phyloP scores from a whole-genome alignment of 768 basidiomycete genomes.

The Baorangia bicolor region DNA sequence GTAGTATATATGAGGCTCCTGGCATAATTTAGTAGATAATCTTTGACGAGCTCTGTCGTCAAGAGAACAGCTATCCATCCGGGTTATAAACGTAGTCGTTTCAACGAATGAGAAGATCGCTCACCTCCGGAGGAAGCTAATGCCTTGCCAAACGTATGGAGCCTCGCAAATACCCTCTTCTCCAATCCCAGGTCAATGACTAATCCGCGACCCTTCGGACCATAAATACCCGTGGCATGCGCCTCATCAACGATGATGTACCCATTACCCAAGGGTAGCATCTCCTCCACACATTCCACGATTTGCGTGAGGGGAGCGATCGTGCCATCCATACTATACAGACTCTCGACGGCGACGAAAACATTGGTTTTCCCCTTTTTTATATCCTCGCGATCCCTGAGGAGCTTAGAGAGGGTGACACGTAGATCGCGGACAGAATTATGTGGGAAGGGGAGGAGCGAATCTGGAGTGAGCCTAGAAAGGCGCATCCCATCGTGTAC shows the following conservation, averaged over 20 bases:
- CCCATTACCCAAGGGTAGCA: slow-evolving; percentile 61
- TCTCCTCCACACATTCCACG: slow-evolving; percentile 56
- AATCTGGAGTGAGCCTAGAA: slow-evolving; percentile 42
- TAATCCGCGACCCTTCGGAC: slow-evolving; percentile 71
- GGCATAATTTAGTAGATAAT: slow-evolving; percentile 91
- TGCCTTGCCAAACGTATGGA: slow-evolving; percentile 95
- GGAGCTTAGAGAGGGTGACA: slow-evolving; percentile 41
- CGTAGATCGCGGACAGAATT: slow-evolving; percentile 61
- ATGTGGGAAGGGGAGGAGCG: slow-evolving; percentile 60
- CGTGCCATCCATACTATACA: slow-evolving; percentile 98
- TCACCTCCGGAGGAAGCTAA: slow-evolving; percentile 81
- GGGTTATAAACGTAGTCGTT: neutral
- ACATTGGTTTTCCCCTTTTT: slow-evolving; percentile 45
- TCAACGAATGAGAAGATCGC: slow-evolving; percentile 25
- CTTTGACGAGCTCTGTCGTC: slow-evolving; percentile 65
- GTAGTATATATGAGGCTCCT: slow-evolving; percentile 92
- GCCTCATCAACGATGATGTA: slow-evolving; percentile 90
- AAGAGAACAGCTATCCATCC: slow-evolving; percentile 65
- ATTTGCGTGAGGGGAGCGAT: slow-evolving; percentile 73
- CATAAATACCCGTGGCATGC: slow-evolving; percentile 90
- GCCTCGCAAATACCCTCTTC: slow-evolving; percentile 65
- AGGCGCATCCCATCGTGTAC: slow-evolving; percentile 89
- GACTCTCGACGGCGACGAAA: slow-evolving; percentile 83
- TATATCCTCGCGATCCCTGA: slow-evolving; percentile 37
- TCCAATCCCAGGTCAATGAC: slow-evolving; percentile 71